Percentiles rank a stretch among this genome's conserved stretches.
Evolutionary conservation across 2,329 filamentous ascomycete species (phyloP).

Genomic region (Blastomyces emzantsi): DNA sequence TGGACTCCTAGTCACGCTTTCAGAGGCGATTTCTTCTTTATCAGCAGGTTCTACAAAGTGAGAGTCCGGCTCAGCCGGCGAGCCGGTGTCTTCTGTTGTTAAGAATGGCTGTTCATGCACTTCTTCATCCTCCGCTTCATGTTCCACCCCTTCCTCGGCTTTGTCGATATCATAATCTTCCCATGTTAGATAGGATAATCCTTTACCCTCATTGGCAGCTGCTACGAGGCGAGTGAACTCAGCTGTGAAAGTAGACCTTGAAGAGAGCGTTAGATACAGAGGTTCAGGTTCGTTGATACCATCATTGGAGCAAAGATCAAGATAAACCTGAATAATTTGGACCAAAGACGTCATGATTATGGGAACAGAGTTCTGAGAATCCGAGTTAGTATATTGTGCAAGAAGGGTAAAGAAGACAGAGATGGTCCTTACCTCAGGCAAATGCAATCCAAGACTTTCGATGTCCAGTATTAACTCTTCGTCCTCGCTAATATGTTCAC

Average conservation of each 20-base stretch:
- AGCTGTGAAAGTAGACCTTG: slow-evolving; percentile 45
- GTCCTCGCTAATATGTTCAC: slow-evolving; percentile 46
- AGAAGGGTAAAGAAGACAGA: background rate
- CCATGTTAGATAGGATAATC: slow-evolving; percentile 38
- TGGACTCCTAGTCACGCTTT: background rate
- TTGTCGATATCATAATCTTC: slow-evolving; percentile 17
- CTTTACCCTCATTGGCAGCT: slow-evolving; percentile 49
- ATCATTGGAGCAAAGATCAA: slow-evolving; percentile 52
- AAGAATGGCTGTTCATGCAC: slow-evolving; percentile 1
- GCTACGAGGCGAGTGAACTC: slow-evolving; percentile 45
- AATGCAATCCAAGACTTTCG: slow-evolving; percentile 46
- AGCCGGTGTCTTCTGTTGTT: background rate
- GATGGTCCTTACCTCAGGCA: slow-evolving; percentile 46
- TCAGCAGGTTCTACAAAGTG: slow-evolving; percentile 17
- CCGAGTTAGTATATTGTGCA: slow-evolving; percentile 21
- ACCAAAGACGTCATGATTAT: slow-evolving; percentile 44
- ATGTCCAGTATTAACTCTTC: slow-evolving; percentile 51
- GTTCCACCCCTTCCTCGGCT: slow-evolving; percentile 11
- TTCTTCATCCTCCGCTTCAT: slow-evolving; percentile 13
- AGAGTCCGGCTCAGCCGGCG: slow-evolving; percentile 13
- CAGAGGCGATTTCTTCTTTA: background rate
- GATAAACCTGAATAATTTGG: slow-evolving; percentile 51
- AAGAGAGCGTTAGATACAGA: slow-evolving; percentile 50
- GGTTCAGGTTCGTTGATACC: slow-evolving; percentile 44
- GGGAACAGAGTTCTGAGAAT: slow-evolving; percentile 42